These are phyloP conservation scores for Mucor plumbeus DNA, from an alignment of 371 early-diverging fungal genomes.

Conservation along the genomic window DNA sequence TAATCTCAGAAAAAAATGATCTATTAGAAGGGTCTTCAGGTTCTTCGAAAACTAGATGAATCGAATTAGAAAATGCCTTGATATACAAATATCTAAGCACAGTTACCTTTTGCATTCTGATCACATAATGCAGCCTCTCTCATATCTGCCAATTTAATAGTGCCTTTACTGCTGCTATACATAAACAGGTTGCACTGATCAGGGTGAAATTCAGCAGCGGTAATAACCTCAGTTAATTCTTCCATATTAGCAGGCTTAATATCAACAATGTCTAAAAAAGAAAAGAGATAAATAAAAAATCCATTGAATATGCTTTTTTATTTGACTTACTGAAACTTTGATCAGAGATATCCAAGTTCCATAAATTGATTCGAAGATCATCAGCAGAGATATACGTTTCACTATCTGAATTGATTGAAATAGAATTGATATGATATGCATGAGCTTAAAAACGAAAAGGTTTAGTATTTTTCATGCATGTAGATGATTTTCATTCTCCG, in stretches of 20 bases:
- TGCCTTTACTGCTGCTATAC: slow-evolving; percentile 93
- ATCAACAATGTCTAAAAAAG: slow-evolving; percentile 82
- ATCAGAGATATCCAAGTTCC: slow-evolving; percentile 88
- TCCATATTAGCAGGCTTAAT: slow-evolving; percentile 96
- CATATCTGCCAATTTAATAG: slow-evolving; percentile 90
- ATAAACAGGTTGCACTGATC: slow-evolving; percentile 85
- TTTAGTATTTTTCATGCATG: not conserved
- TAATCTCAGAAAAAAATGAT: slow-evolving; percentile 98
- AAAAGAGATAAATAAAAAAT: not conserved
- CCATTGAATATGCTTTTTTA: not conserved
- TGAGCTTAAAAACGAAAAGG: slow-evolving; percentile 63
- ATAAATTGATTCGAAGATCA: slow-evolving; percentile 92
- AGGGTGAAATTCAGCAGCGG: slow-evolving; percentile 93
- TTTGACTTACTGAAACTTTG: slow-evolving; percentile 74
- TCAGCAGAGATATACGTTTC: slow-evolving; percentile 95
- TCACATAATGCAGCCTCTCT: slow-evolving; percentile 88
- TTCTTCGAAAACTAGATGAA: slow-evolving; percentile 86
- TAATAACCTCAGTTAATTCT: slow-evolving; percentile 95
- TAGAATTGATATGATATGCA: slow-evolving; percentile 94
- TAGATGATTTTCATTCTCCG: not conserved
- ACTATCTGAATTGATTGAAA: slow-evolving; percentile 89
- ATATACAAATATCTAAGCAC: not conserved
- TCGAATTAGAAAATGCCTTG: not conserved
- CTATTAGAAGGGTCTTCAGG: slow-evolving; percentile 92
- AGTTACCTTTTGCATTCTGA: slow-evolving; percentile 70